Percentiles rank a stretch among this genome's conserved stretches.
phyloP scores from a whole-genome alignment of 257 asterid species.

The Solanum tarapatanum region DNA sequence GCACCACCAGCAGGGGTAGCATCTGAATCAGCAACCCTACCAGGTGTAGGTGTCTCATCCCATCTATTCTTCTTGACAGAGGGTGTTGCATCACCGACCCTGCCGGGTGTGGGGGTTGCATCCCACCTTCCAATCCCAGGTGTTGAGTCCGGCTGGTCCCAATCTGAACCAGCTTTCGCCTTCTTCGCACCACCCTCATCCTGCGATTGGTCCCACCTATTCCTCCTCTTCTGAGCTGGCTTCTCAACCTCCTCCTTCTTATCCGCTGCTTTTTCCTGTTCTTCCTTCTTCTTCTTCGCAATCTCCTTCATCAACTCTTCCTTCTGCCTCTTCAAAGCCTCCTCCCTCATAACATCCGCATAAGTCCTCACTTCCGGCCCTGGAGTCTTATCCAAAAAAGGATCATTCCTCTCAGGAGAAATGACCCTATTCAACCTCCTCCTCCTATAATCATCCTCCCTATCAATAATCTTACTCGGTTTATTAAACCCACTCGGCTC shows the following conservation, averaged over 20 bases:
- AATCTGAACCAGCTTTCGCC: constrained; percentile 62
- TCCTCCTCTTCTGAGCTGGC: constrained; percentile 70
- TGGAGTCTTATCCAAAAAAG: constrained; percentile 79
- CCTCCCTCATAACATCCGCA: constrained; percentile 82
- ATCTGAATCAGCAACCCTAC: constrained; percentile 73
- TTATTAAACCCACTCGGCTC: constrained; percentile 52
- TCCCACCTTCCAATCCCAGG: constrained; percentile 98
- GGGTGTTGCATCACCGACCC: constrained; percentile 84
- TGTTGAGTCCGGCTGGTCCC: constrained; percentile 83
- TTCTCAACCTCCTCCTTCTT: constrained; percentile 47
- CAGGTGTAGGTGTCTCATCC: constrained; percentile 96
- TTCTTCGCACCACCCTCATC: constrained; percentile 59
- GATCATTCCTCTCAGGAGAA: constrained; percentile 81
- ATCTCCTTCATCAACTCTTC: constrained; percentile 67
- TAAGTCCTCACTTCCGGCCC: constrained; percentile 80
- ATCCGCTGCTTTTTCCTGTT: constrained; percentile 21
- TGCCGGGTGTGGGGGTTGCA: constrained; percentile 95
- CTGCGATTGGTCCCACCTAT: constrained; percentile 88
- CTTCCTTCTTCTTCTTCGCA: constrained; percentile 76
- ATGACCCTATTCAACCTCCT: constrained; percentile 72
- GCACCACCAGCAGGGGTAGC: constrained; percentile 84
- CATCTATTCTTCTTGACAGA: constrained; percentile 68
- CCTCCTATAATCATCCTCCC: constrained; percentile 79
- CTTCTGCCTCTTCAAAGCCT: constrained; percentile 64
- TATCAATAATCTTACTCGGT: constrained; percentile 70